A percentile compares a stretch with the other conserved stretches of the same genome.
These are phyloP conservation scores for Auricularia cornea DNA, from an alignment of 768 basidiomycete species.

Conservation along the genomic window DNA sequence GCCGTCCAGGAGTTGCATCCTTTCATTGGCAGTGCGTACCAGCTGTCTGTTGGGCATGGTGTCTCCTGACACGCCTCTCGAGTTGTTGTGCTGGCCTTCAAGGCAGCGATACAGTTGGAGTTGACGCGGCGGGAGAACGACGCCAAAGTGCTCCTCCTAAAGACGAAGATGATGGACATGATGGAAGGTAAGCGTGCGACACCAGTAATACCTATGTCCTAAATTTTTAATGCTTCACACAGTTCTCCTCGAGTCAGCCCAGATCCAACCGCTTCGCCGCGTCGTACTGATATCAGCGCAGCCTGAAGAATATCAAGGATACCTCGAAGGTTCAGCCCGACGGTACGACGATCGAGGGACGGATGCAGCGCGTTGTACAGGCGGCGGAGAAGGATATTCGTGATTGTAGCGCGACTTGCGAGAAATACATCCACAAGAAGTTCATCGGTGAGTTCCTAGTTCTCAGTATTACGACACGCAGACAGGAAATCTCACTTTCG, in stretches of 20 bases:
- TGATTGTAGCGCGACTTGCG: conserved; percentile 36
- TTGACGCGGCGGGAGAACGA: conserved; percentile 3
- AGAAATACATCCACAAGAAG: conserved; percentile 37
- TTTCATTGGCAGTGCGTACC: conserved; percentile 1
- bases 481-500: neutral
- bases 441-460: conserved; percentile 27
- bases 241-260: neutral
- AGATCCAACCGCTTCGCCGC: neutral
- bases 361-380: conserved; percentile 23
- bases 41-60: neutral
- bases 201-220: too few species aligned
- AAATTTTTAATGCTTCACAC: too few species aligned
- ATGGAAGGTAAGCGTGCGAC: neutral
- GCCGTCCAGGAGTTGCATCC: conserved; percentile 5
- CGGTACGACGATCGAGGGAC: conserved; percentile 23
- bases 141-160: neutral
- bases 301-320: conserved; percentile 24
- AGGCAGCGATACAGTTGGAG: conserved; percentile 1
- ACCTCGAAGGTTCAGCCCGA: conserved; percentile 23
- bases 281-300: conserved; percentile 6
- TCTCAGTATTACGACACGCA: too few species aligned
- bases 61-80: neutral
- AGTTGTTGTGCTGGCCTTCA: conserved; percentile 5
- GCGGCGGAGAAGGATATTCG: conserved; percentile 34
- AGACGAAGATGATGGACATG: conserved; percentile 4